Conservation (phyloP, 192 early-diverging fungal species). For the Spizellomyces punctatus region DNA sequence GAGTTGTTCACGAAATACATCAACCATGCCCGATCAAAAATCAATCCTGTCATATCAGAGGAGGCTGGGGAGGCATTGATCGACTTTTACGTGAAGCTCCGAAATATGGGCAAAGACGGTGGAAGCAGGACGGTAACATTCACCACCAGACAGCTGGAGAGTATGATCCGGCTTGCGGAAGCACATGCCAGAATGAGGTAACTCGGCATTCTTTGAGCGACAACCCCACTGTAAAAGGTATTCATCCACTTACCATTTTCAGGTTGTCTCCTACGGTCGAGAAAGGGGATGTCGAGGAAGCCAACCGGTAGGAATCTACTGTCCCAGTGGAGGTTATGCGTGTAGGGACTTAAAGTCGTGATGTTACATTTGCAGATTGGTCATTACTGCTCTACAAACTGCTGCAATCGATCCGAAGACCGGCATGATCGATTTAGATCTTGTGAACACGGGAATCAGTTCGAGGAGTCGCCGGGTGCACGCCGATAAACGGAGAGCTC, state of each 20-base stretch:
- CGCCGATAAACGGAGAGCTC: constrained; percentile 60
- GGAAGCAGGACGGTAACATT: constrained; percentile 63
- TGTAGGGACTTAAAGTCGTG: too few relatives aligned
- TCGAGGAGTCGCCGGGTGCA: constrained; percentile 69
- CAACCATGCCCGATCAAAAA: constrained; percentile 76
- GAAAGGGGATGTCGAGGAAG: constrained; percentile 81
- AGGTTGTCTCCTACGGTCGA: constrained; percentile 25
- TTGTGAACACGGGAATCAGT: constrained; percentile 86
- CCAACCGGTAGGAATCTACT: constrained; percentile 51
- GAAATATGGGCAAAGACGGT: constrained; percentile 63
- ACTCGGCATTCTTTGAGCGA: constrained; percentile 33
- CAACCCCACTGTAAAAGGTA: background rate
- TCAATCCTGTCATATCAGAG: constrained; percentile 71
- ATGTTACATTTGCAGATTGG: constrained; percentile 54
- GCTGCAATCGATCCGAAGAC: constrained; percentile 92
- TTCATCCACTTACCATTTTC: background rate
- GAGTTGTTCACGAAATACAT: constrained; percentile 91
- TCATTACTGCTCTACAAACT: constrained; percentile 87
- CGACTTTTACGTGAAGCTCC: constrained; percentile 80
- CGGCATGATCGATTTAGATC: constrained; percentile 91
- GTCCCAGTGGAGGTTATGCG: background rate
- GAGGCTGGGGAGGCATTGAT: constrained; percentile 79
- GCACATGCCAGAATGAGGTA: constrained; percentile 87
- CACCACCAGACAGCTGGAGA: constrained; percentile 94
- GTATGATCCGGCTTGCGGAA: constrained; percentile 95